Evolutionary conservation across 441 rosid genomes (phyloP), one percentile per base, ranked within the genome.

Genomic region (Pelargonium cotyledonis): DNA sequence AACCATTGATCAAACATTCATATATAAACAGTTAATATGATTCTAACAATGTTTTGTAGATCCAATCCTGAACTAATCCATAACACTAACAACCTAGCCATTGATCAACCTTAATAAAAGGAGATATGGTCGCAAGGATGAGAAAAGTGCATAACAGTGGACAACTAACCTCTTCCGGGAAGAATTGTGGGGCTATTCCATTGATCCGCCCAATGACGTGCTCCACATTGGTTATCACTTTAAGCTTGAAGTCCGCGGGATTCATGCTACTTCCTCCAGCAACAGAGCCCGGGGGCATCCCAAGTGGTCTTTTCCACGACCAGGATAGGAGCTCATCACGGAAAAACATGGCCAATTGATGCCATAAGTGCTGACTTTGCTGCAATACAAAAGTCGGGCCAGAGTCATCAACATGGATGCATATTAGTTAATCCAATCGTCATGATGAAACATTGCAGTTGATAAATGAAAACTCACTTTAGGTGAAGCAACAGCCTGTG

Each of bases 281-380:
- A 67, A 80, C 79, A 23, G 89, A 76, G 5, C 80, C 84, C 69
- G 79, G 44, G 19, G 79, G 44, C 15, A 87, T 76, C 19, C 95
- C 91, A 0, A 80, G 85, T 14, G 97, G 95, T 78, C 95, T 82
- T 80, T 95, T 92, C 95, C 98, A 95, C 65, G 91, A 89, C 97
- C 98, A 89, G 8, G 96, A 95, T 55, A 90, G 82, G 69, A 95
- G 85, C 80, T 92, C 97, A 73, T 95, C 99, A 0, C 98, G 88
- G 84, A 95, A 92, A 80, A 92, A 95, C 99, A 92, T 92, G 23
- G 96, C 96, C 63, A 92, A 79, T 16, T 95, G 99, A 84, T 90
- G 91, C 91, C 98, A 85, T 46, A 90, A 71, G 81, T 90, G 96
- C 69, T 90, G 85, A 10, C 75, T 87, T 92, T 92, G 97, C 98